These are phyloP conservation scores for Apiotrichum siamense DNA, from an alignment of 1,284 basidiomycete genomes.

Conservation along the genomic window DNA sequence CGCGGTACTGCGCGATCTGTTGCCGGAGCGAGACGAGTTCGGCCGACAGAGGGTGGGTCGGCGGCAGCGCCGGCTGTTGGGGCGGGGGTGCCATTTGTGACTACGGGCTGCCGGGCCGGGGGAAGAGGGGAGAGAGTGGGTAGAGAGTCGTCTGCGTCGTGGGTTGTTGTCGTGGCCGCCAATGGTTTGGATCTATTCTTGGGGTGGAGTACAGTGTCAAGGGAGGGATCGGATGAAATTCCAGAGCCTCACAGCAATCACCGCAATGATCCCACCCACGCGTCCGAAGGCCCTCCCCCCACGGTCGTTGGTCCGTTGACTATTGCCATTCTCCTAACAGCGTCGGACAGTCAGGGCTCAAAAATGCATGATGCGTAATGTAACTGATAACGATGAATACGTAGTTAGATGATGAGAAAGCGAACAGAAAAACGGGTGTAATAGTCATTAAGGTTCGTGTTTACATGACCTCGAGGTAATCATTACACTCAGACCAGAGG, in stretches of 20 bases:
- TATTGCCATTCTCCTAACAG: too few relatives aligned
- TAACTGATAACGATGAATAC: neutral
- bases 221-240: too few relatives aligned
- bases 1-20: conserved; percentile 59
- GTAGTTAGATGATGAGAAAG: neutral
- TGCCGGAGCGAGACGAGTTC: conserved; percentile 60
- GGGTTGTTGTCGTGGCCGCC: too few relatives aligned
- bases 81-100: neutral
- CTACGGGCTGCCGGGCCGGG: neutral
- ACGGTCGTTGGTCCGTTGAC: too few relatives aligned
- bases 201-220: too few relatives aligned
- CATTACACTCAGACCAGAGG: neutral
- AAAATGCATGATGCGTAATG: too few relatives aligned
- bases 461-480: neutral
- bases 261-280: too few relatives aligned
- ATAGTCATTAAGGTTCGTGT: neutral
- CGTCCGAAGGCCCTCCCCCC: too few relatives aligned
- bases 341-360: too few relatives aligned
- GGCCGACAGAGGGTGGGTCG: conserved; percentile 57
- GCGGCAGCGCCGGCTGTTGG: conserved; percentile 36
- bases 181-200: too few relatives aligned
- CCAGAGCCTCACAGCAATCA: too few relatives aligned
- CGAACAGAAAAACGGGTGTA: neutral
- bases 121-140: neutral
- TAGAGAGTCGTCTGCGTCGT: too few relatives aligned